Conservation (phyloP, 2,329 filamentous ascomycete genomes). For the Trichoderma sp. region DNA sequence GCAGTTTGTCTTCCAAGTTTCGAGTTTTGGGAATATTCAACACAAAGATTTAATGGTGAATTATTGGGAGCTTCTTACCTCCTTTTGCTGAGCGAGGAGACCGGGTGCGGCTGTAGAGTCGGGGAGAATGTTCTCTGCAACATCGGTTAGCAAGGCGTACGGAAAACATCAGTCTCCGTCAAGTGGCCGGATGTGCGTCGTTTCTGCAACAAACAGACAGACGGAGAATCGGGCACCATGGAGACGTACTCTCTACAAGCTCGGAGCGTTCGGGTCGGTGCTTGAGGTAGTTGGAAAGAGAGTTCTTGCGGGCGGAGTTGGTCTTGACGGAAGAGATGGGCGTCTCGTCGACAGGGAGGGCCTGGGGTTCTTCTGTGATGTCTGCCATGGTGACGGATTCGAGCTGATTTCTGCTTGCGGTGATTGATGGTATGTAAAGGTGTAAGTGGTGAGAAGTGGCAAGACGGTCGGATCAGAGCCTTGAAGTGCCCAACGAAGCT, state of each 20-base stretch:
- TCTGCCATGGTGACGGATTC: constrained; percentile 15
- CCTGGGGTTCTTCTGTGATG: constrained; percentile 24
- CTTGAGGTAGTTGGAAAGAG: constrained; percentile 69
- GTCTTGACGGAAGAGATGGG: constrained; percentile 54
- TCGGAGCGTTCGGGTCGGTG: constrained; percentile 73
- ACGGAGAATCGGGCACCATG: neutral
- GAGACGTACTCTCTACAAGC: constrained; percentile 70
- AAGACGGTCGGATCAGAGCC: neutral
- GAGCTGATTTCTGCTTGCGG: neutral
- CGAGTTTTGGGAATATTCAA: neutral
- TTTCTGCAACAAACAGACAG: neutral
- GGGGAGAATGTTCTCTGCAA: constrained; percentile 79
- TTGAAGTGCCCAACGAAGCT: constrained; percentile 18
- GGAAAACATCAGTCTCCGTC: too few relatives aligned
- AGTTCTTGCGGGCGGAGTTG: constrained; percentile 60
- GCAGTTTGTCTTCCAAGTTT: neutral
- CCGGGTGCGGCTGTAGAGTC: constrained; percentile 74
- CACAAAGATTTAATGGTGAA: neutral
- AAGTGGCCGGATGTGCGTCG: too few relatives aligned
- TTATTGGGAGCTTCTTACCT: constrained; percentile 43
- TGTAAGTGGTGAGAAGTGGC: neutral
- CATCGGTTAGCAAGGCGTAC: constrained; percentile 7
- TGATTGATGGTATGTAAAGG: neutral
- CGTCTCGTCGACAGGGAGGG: constrained; percentile 46
- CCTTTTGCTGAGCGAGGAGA: constrained; percentile 75